Evolutionary conservation across 495 filamentous ascomycete genomes (phyloP), one percentile per base, ranked within the genome.

Genomic region (Aspergillus haitiensis): DNA sequence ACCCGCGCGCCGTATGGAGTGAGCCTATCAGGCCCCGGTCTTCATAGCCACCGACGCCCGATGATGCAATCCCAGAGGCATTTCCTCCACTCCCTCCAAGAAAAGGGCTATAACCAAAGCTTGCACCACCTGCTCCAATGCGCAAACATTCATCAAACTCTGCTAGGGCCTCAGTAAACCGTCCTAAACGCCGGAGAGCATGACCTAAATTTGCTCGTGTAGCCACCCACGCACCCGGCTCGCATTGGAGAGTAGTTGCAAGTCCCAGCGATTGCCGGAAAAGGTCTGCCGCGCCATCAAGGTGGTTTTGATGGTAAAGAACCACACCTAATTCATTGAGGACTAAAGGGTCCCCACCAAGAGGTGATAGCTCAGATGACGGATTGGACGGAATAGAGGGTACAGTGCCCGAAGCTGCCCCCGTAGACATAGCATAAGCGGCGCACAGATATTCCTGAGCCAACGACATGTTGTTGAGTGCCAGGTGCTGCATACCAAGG

Each of bases 401-500:
- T 8, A 67, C 55, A 9, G 67, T 66, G 11, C 69, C 70, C 10
- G 71, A 68, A 1, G 79, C 73, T 47, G 84, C 84, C 34, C 81
- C 82, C n/a, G 80, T 84, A 15, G 84, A 86, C 68, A 84, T 88
- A 55, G 75, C 74, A 72, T 93, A 93, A 0, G 95, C 94, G 3
- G 91, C 89, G 65, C 86, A 91, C 16, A 98, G 84, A 71, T 96
- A 97, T 71, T 99, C 93, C 60, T 96, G 89, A n/a, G 94, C 95
- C 0, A 97, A 80, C 2, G 86, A 88, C 85, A 97, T 89, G 67
- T 99, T 96, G 72, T 96, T 94, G 66, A 98, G 80, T 49, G 92
- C 90, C 45, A 97, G 85, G 72, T 98, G 94, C 73, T 99, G 94
- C 94, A 99, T 99, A 7, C 94, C 94, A 7, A 99, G 77, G 72